Conservation (phyloP, 192 early-diverging fungal species). For the Oehlia diaphana region DNA sequence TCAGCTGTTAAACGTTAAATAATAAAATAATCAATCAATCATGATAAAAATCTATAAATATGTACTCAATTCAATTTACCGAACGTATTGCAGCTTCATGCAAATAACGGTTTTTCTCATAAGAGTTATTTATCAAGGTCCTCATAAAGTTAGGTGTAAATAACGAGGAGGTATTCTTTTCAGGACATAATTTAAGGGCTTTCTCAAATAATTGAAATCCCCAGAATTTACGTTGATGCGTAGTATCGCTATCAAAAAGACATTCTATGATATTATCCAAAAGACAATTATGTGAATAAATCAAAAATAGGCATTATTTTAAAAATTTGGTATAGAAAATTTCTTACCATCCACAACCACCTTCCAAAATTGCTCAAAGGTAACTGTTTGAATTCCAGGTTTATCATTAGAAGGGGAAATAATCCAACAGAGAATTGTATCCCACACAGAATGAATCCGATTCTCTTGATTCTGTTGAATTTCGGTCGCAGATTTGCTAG, state of each 20-base stretch:
- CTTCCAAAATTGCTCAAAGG: constrained; percentile 81
- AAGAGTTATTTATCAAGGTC: constrained; percentile 82
- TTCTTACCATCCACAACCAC: constrained; percentile 66
- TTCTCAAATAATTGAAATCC: constrained; percentile 83
- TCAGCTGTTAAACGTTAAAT: constrained; percentile 37
- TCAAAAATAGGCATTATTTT: not conserved
- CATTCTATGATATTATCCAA: constrained; percentile 47
- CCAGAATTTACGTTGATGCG: constrained; percentile 87
- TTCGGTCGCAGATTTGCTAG: not conserved
- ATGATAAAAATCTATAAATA: not conserved
- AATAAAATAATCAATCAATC: constrained; percentile 12
- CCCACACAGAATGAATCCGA: constrained; percentile 64
- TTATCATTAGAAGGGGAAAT: not conserved
- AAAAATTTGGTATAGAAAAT: not conserved
- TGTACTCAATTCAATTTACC: constrained; percentile 39
- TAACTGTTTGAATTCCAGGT: constrained; percentile 36
- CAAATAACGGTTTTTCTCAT: constrained; percentile 71
- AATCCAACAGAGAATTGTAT: not conserved
- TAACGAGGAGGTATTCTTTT: constrained; percentile 63
- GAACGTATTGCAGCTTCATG: constrained; percentile 77
- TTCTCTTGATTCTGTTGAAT: constrained; percentile 33
- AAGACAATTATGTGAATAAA: not conserved
- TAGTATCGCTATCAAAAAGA: constrained; percentile 69
- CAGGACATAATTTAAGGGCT: constrained; percentile 54
- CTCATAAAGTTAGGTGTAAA: constrained; percentile 87